Percentiles rank a stretch among this genome's conserved stretches.
Conservation (phyloP, 164 flowering plant genomes). For the Dillenia suffruticosa region DNA sequence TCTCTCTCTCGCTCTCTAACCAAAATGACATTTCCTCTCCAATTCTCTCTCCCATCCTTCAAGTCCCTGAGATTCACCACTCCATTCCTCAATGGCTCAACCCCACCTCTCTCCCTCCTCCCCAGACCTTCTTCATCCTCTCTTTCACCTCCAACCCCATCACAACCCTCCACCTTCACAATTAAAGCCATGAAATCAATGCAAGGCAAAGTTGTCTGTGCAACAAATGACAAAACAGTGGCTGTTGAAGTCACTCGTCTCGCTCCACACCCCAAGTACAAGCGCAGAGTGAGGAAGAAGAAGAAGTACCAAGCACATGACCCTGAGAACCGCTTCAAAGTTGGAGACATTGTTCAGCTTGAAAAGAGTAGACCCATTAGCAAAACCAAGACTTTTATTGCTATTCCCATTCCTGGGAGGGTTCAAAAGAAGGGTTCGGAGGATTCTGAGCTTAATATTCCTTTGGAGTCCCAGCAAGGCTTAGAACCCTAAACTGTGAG, state of each 20-base stretch:
- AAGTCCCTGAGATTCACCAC: constrained; percentile 39
- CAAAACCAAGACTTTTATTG: constrained; percentile 76
- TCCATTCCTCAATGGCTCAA: constrained; percentile 60
- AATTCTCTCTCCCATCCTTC: constrained; percentile 35
- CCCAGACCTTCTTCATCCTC: constrained; percentile 34
- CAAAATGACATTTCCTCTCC: constrained; percentile 21
- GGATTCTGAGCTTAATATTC: constrained; percentile 45
- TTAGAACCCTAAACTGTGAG: background rate
- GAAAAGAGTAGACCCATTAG: constrained; percentile 77
- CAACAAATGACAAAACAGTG: constrained; percentile 83
- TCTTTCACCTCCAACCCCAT: constrained; percentile 15
- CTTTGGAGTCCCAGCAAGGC: constrained; percentile 49
- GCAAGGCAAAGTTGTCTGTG: constrained; percentile 74
- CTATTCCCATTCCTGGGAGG: constrained; percentile 37
- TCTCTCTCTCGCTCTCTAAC: background rate
- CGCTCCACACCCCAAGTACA: constrained; percentile 87
- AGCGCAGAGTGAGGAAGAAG: constrained; percentile 74
- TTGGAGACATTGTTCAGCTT: constrained; percentile 82
- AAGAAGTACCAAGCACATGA: constrained; percentile 96
- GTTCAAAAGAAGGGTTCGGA: constrained; percentile 15
- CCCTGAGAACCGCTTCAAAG: constrained; percentile 73
- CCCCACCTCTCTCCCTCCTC: constrained; percentile 32
- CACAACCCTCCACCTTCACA: constrained; percentile 24
- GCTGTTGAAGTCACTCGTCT: constrained; percentile 67
- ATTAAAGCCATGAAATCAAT: constrained; percentile 61